phyloP scores from a whole-genome alignment of 2,329 filamentous ascomycete genomes.

The Penicillium fuscoglaucum region DNA sequence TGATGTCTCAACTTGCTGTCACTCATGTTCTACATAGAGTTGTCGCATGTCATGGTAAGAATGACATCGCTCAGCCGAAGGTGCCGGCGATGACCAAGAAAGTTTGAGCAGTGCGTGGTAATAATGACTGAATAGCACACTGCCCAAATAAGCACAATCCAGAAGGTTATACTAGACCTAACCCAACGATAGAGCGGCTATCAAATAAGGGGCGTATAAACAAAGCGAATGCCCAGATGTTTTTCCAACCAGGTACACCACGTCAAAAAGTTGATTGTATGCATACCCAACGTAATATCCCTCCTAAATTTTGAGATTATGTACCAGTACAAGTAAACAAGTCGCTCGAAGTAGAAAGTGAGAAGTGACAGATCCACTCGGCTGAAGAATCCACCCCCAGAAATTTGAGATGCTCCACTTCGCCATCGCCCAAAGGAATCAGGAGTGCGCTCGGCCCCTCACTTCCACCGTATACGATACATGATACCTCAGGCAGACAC shows the following conservation, averaged over 20 bases:
- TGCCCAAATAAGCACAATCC: background rate
- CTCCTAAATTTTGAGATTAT: background rate
- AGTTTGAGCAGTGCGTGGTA: background rate
- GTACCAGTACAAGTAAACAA: slow-evolving; percentile 1
- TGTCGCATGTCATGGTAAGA: background rate
- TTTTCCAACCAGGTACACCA: background rate
- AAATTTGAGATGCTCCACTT: slow-evolving; percentile 1
- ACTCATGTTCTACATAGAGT: background rate
- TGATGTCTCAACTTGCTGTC: background rate
- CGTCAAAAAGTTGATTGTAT: background rate
- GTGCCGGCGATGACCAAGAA: background rate
- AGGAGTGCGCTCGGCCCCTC: background rate
- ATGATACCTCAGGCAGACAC: background rate
- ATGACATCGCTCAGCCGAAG: slow-evolving; percentile 1
- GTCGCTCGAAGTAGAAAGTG: background rate
- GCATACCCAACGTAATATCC: background rate
- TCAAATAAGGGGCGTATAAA: background rate
- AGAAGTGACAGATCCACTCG: slow-evolving; percentile 7
- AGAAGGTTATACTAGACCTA: background rate
- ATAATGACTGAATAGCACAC: slow-evolving; percentile 2
- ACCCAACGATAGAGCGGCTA: background rate
- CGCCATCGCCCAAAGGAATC: background rate
- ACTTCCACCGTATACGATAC: background rate
- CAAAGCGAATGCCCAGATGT: background rate
- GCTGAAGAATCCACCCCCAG: slow-evolving; percentile 10